These are phyloP conservation scores for Casaregolazyma lundiana DNA, from an alignment of 1,139 yeast genomes.

Conservation along the genomic window DNA sequence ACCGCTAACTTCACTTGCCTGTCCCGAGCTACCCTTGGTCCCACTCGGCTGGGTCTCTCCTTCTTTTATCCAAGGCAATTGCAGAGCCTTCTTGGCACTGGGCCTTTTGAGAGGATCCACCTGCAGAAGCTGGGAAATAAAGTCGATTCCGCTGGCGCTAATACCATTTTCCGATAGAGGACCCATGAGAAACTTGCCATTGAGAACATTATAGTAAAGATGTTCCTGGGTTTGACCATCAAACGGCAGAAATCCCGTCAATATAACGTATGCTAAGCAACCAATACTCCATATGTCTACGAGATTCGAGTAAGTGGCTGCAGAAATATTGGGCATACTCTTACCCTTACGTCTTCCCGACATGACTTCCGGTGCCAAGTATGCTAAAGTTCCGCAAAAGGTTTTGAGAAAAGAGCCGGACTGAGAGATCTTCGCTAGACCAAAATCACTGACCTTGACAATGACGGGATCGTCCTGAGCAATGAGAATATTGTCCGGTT, in stretches of 20 bases:
- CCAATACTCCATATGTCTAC: slow-evolving; percentile 98
- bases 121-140: slow-evolving; percentile 62
- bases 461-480: slow-evolving; percentile 87
- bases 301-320: slow-evolving; percentile 61
- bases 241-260: slow-evolving; percentile 91
- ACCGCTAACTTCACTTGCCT: slow-evolving; percentile 7
- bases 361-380: slow-evolving; percentile 91
- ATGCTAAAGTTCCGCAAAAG: slow-evolving; percentile 86
- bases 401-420: slow-evolving; percentile 78
- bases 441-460: slow-evolving; percentile 90
- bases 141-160: slow-evolving; percentile 60
- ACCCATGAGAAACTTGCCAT: slow-evolving; percentile 76
- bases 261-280: slow-evolving; percentile 80
- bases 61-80: slow-evolving; percentile 59
- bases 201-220: slow-evolving; percentile 66
- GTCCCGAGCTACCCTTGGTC: not conserved
- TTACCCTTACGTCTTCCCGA: slow-evolving; percentile 51
- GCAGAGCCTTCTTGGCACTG: slow-evolving; percentile 66
- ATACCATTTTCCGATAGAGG: slow-evolving; percentile 68
- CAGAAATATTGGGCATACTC: slow-evolving; percentile 7
- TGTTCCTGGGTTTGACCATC: slow-evolving; percentile 89
- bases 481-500: slow-evolving; percentile 81
- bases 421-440: slow-evolving; percentile 76
- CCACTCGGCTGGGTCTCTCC: slow-evolving; percentile 35
- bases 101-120: slow-evolving; percentile 69